Base-by-base conservation (phyloP, 2,329 filamentous ascomycete genomes). In the Colletotrichum tamarilloi region DNA sequence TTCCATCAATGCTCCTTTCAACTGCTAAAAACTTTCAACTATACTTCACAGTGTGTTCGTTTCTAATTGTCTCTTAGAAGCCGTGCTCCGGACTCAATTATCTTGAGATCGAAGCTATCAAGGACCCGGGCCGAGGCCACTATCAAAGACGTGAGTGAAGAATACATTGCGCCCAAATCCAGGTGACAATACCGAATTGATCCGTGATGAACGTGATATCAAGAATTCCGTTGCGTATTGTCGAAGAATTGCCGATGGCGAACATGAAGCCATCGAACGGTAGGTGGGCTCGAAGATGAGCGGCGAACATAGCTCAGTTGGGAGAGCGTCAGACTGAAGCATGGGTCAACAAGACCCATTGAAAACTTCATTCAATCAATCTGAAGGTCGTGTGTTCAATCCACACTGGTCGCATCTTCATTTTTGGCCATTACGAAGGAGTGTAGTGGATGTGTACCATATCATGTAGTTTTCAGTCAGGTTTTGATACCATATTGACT, bases 371-470 rank as follows among this genome's bases (percentile, higher is more conserved):
- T 28, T 72, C 68, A 62, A 16, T 58, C 12, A 2, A 72, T 72
- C 68, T 72, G 68, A 72, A 72, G 68, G 68, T 72, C 68, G 68
- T 72, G 68, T 72, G 68, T 72, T 68, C 57, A 72, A 72, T 68
- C 68, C 68, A 72, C 68, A 68, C 68, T 72, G 68, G 68, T 65
- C 68, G 68, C 68, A 72, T 72, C 64, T 68, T 72, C 24, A 9
- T 3, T 68, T 72, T 68, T 72, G 56, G 4, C 53, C n/a, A 5
- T 35, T 30, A 5, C 5, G 56, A 7, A 7, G 6, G 16, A 42
- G 16, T 16, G 14, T 19, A 42, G 14, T 19, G 19, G 38, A 16
- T 19, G 14, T 42, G 16, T 0, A 5, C 6, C 38, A 7, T 19
- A 7, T 42, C 6, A 19, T 3, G 38, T 7, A 42, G 6, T 42